These are phyloP conservation scores for Globisporangium nodosum DNA, from an alignment of 352 stramenopile genomes.

Conservation along the genomic window DNA sequence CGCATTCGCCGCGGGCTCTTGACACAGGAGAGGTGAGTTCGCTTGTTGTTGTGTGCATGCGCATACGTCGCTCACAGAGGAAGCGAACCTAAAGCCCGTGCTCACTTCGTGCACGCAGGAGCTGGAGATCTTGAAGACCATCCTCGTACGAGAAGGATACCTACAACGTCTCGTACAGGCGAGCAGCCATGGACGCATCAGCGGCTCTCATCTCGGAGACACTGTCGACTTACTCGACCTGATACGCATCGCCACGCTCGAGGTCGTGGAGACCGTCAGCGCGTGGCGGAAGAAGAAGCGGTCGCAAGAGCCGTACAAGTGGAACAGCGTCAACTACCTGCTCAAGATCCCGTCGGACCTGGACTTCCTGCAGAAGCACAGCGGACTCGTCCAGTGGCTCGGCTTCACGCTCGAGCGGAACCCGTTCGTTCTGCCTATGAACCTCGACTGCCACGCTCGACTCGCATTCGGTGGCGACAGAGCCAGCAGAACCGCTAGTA, in stretches of 20 bases:
- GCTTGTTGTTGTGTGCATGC: neutral
- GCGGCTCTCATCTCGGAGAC: conserved; percentile 45
- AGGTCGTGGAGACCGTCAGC: conserved; percentile 82
- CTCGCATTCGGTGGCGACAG: neutral
- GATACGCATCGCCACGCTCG: conserved; percentile 79
- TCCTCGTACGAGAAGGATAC: conserved; percentile 88
- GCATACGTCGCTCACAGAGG: neutral
- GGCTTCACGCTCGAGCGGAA: conserved; percentile 83
- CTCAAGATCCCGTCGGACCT: conserved; percentile 88
- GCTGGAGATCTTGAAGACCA: conserved; percentile 85
- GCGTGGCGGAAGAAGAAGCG: conserved; percentile 57
- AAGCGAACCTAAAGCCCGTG: too few relatives aligned
- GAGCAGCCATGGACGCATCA: conserved; percentile 33
- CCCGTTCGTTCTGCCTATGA: conserved; percentile 83
- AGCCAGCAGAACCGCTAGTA: neutral
- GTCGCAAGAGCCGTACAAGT: conserved; percentile 50
- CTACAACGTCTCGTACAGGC: conserved; percentile 61
- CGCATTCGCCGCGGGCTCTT: conserved; percentile 21
- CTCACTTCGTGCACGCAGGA: conserved; percentile 31
- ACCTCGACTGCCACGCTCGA: conserved; percentile 46
- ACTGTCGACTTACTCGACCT: conserved; percentile 87
- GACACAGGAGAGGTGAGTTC: conserved; percentile 45
- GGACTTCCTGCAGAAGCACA: conserved; percentile 84
- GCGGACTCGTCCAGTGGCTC: conserved; percentile 74
- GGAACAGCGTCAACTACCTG: conserved; percentile 91